Conservation (phyloP, 805 yeast genomes). For the Myxozyma monticola region DNA sequence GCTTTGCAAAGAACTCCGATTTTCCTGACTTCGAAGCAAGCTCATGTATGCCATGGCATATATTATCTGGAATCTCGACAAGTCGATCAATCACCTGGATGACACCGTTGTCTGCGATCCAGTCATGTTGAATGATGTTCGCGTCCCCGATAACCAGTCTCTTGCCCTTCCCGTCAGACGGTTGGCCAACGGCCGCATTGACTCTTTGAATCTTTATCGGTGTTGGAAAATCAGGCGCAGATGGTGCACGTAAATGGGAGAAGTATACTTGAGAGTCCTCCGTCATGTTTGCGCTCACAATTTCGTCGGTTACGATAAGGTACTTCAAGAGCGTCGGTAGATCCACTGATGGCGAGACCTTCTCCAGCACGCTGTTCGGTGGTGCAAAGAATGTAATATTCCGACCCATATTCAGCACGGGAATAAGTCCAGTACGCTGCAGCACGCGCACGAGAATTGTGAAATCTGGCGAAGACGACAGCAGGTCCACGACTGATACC, state of each 20-base stretch:
- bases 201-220: slow-evolving; percentile 19
- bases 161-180: slow-evolving; percentile 9
- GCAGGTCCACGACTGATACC: slow-evolving; percentile 23
- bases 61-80: slow-evolving; percentile 21
- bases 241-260: slow-evolving; percentile 22
- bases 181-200: slow-evolving; percentile 1
- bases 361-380: slow-evolving; percentile 17
- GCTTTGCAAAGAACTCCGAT: slow-evolving; percentile 2
- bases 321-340: slow-evolving; percentile 18
- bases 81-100: slow-evolving; percentile 32
- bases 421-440: slow-evolving; percentile 29
- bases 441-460: slow-evolving; percentile 22
- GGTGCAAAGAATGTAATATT: slow-evolving; percentile 30
- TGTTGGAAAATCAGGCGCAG: slow-evolving; percentile 26
- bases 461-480: slow-evolving; percentile 29
- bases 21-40: neutral
- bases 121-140: slow-evolving; percentile 29
- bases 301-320: slow-evolving; percentile 19
- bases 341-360: slow-evolving; percentile 12
- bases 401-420: slow-evolving; percentile 24
- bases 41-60: slow-evolving; percentile 20
- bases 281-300: slow-evolving; percentile 13
- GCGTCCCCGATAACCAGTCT: slow-evolving; percentile 22
- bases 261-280: slow-evolving; percentile 19
- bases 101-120: slow-evolving; percentile 34